Base-by-base conservation (phyloP, 495 filamentous ascomycete genomes). In the Gamarada debralockiae region DNA sequence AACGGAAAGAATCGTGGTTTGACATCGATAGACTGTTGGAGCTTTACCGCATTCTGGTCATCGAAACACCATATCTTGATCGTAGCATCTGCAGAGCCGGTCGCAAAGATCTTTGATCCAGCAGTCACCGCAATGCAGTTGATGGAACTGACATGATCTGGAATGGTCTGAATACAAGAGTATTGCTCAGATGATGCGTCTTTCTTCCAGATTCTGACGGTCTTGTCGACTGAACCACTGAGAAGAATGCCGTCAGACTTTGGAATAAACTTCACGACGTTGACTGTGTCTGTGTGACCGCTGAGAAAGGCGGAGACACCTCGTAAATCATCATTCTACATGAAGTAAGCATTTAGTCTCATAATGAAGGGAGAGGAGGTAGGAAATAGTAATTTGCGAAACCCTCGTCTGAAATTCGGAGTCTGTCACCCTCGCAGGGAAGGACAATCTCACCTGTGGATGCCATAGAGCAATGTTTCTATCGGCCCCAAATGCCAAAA, bases 401-500 rank as follows among this genome's bases (percentile, higher is more conserved):
- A 27, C 43, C n/a, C 31, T 33, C 17, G 17, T 14, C 34, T 20
- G 6, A 22, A 41, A 24, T 6, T 15, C 13, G 24, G 33, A n/a
- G n/a, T n/a, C n/a, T n/a, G n/a, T n/a, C n/a, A n/a, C n/a, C n/a
- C n/a, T n/a, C 34, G n/a, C n/a, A 29, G 12, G 2, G 10, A n/a
- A 10, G 15, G 21, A 44, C 27, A 41, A 31, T 24, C 83, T 57
- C 82, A 95, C 90, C 65, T 79, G 64, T 41, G 93, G 90, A 61
- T 85, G 73, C 93, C 93, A 97, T 46, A 97, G 63, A 25, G 91
- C 93, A 53, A 97, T 75, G 70, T 92, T 93, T 52, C 81, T 81
- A 70, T 90, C 89, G 23, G 91, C 86, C 33, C 93, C 93, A 70
- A 88, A 98, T 39, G 92, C 95, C 33, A 97, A 76, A 48, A 92